These are phyloP conservation scores for Discostella pseudostelligera DNA, from an alignment of 108 stramenopile species.

Conservation along the genomic window DNA sequence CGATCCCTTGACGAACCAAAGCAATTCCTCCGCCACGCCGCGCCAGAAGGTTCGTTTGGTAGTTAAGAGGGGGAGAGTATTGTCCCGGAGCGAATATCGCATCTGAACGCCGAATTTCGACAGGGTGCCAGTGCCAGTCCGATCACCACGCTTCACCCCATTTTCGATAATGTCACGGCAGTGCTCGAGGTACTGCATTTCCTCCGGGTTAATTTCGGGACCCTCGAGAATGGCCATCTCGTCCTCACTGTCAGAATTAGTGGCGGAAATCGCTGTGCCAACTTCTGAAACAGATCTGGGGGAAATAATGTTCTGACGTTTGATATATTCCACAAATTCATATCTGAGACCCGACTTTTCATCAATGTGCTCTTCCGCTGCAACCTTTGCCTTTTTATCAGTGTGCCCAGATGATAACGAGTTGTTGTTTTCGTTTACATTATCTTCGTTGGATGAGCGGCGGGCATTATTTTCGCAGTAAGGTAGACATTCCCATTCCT, in stretches of 20 bases:
- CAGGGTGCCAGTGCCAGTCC: conserved; percentile 98
- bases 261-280: conserved; percentile 8
- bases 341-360: conserved; percentile 60
- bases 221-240: conserved; percentile 36
- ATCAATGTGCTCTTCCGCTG: conserved; percentile 43
- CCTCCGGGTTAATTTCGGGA: conserved; percentile 77
- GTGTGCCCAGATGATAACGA: conserved; percentile 6
- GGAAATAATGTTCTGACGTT: not conserved
- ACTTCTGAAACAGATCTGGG: not conserved
- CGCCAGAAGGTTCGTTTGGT: conserved; percentile 99
- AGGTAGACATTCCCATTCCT: conserved; percentile 60
- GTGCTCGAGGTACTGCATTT: conserved; percentile 92
- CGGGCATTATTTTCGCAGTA: conserved; percentile 27
- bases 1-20: conserved; percentile 97
- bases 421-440: conserved; percentile 8
- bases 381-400: conserved; percentile 33
- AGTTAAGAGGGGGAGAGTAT: conserved; percentile 92
- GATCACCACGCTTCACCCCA: conserved; percentile 92
- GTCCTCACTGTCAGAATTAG: conserved; percentile 2
- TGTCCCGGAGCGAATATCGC: conserved; percentile 91
- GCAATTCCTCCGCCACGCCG: conserved; percentile 98
- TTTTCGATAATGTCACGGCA: conserved; percentile 92
- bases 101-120: conserved; percentile 98
- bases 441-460: conserved; percentile 14
- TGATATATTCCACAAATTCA: conserved; percentile 60